Base-by-base conservation (phyloP, 306 rosid genomes). In the Dalbergia cultrata region DNA sequence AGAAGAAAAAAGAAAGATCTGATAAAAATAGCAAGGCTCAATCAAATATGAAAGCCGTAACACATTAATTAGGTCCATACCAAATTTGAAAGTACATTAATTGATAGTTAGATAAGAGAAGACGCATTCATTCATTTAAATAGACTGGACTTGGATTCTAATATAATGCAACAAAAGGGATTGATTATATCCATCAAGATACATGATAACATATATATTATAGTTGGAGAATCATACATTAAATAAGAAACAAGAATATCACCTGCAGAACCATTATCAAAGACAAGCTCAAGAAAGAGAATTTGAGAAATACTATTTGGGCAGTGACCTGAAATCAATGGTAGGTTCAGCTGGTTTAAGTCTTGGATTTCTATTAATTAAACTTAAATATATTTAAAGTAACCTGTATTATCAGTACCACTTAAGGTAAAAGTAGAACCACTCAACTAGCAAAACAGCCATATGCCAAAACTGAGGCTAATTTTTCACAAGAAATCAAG, bases 321-420 rank as follows among this genome's bases (percentile, higher is more conserved):
- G 95, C 83, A 90, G 90, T 85, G 90, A 81, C 88, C 92, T 86
- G 80, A 90, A 89, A 87, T 92, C 93, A 83, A 86, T 78, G 68
- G 83, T 50, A 65, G 84, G 82, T 77, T 86, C 97, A 81, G 77
- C 90, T 64, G 92, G 85, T 71, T 89, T 90, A 70, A 84, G 62
- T 77, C 90, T 84, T 75, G 97, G 92, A 22, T 22, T 22, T 22
- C 26, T 22, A 22, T 22, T 22, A 22, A 22, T 22, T 22, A 22
- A 22, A 22, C 26, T 22, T 22, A 22, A 22, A 22, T 22, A 22
- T 22, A 22, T 22, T 22, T 22, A 22, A 22, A 22, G 26, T 22
- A 1, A 22, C 26, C 26, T 22, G 26, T 22, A 22, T 22, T 22
- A 22, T 22, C 26, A 22, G 26, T 22, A 22, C 26, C 26, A 22